Evolutionary conservation across 23 red algal species (phyloP).

Genomic region (Gracilariopsis chorda): DNA sequence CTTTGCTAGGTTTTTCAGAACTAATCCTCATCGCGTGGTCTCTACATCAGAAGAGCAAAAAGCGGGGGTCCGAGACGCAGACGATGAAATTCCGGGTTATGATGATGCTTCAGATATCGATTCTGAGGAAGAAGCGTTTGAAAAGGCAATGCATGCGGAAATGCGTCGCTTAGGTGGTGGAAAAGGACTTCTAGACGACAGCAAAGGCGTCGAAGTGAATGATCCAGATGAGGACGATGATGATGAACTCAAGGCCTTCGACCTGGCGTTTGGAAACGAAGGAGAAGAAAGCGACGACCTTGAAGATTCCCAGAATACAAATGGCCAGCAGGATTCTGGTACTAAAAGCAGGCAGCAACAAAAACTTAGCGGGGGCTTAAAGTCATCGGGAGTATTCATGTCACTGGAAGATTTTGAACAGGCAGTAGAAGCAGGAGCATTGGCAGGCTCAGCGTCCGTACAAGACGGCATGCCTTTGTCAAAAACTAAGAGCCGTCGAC

Average conservation of each 20-base stretch:
- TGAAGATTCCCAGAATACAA: too few relatives aligned
- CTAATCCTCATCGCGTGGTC: conserved; percentile 16
- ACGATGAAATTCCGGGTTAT: background rate
- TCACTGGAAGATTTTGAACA: background rate
- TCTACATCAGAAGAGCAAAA: background rate
- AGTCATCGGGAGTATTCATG: background rate
- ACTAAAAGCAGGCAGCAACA: background rate
- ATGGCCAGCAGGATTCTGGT: background rate
- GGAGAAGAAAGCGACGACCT: background rate
- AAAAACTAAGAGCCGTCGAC: too few relatives aligned
- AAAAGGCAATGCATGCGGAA: conserved; percentile 45
- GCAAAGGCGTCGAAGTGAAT: background rate
- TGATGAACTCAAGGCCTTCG: conserved; percentile 58
- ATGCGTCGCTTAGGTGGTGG: conserved; percentile 44
- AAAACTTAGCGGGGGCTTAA: background rate
- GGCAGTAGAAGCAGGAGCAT: background rate
- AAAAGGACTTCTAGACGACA: background rate
- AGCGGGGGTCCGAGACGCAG: background rate
- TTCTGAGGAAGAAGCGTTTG: conserved; percentile 68
- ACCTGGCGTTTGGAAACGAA: conserved; percentile 29
- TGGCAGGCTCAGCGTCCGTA: too few relatives aligned
- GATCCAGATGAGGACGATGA: conserved; percentile 53
- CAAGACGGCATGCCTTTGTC: too few relatives aligned
- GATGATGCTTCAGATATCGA: background rate
- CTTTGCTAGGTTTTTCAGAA: conserved; percentile 51